Conservation (phyloP, 306 rosid genomes). For the Albizia julibrissin region DNA sequence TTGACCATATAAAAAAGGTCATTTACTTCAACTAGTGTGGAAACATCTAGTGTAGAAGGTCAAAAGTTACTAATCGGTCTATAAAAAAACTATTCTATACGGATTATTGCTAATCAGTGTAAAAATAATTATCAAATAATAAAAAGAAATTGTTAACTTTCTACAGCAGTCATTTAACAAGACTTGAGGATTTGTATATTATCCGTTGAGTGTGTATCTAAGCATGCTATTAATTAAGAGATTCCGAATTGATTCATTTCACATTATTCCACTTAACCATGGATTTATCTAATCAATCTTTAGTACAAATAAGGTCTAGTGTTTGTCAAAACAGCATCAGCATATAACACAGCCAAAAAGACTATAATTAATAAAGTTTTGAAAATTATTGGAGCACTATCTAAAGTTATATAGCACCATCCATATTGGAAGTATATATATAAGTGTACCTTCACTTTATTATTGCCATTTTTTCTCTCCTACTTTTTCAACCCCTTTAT, state of each 20-base stretch:
- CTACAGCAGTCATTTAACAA: too few relatives aligned
- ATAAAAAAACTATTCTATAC: too few relatives aligned
- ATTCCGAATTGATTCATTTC: background rate
- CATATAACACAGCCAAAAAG: conserved; percentile 10
- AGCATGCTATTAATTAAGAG: too few relatives aligned
- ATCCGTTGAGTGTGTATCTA: too few relatives aligned
- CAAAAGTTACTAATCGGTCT: too few relatives aligned
- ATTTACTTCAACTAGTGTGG: too few relatives aligned
- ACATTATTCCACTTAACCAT: background rate
- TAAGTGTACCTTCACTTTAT: background rate
- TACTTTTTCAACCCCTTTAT: background rate
- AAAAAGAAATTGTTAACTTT: too few relatives aligned
- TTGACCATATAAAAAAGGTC: too few relatives aligned
- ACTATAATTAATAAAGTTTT: background rate
- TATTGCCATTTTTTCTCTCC: conserved; percentile 2
- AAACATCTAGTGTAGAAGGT: too few relatives aligned
- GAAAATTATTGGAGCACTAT: conserved; percentile 9
- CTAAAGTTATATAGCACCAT: conserved; percentile 11
- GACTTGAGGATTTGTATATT: too few relatives aligned
- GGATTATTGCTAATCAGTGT: too few relatives aligned
- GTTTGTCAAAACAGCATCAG: conserved; percentile 20
- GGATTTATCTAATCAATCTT: background rate
- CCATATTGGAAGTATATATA: conserved; percentile 1
- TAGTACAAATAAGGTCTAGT: background rate
- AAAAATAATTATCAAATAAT: too few relatives aligned